Evolutionary conservation across 371 early-diverging fungal genomes (phyloP).

Genomic region (Mucor piriformis): DNA sequence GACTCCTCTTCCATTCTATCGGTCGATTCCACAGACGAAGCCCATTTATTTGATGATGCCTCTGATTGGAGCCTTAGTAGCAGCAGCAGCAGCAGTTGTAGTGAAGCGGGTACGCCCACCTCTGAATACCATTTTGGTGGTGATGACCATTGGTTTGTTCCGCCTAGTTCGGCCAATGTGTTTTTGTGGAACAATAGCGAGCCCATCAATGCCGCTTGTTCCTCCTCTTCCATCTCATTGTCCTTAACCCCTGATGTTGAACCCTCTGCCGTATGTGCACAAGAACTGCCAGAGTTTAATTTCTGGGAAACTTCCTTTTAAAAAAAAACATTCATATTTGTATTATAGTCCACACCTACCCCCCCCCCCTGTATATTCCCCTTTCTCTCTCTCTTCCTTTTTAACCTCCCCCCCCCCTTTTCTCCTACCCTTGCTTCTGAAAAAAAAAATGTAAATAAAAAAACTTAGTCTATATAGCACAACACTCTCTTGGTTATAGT

Average conservation of each 20-base stretch:
- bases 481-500: too few species aligned
- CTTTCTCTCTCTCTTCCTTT: too few species aligned
- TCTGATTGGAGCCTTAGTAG: too few species aligned
- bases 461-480: too few species aligned
- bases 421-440: too few species aligned
- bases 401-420: too few species aligned
- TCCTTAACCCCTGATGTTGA: background rate
- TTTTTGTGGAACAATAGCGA: conserved; percentile 27
- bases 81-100: conserved; percentile 1
- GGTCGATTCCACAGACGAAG: background rate
- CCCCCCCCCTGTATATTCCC: too few species aligned
- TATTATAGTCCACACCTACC: too few species aligned
- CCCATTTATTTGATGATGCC: too few species aligned
- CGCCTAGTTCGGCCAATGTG: conserved; percentile 39
- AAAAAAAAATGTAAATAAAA: too few species aligned
- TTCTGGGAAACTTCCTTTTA: background rate
- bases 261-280: background rate
- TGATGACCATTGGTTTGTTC: conserved; percentile 20
- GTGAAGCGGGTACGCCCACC: conserved; percentile 45
- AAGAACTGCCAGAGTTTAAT: background rate
- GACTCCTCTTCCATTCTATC: background rate
- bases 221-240: background rate
- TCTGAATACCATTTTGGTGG: conserved; percentile 16
- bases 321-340: background rate
- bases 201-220: background rate